phyloP scores from a whole-genome alignment of 768 basidiomycete genomes.

The Boletus vinaceobasis region DNA sequence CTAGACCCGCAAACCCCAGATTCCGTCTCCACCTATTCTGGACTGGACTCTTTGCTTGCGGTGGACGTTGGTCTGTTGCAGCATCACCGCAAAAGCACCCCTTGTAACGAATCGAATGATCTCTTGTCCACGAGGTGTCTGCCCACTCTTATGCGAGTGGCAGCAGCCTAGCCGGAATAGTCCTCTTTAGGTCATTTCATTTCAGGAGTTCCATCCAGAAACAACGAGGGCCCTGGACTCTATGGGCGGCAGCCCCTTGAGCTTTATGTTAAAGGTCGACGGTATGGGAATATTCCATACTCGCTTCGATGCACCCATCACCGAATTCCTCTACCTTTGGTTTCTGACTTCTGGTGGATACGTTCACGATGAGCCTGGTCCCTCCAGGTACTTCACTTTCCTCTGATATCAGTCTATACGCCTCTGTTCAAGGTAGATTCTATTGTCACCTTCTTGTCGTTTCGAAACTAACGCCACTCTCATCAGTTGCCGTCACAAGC shows the following conservation, averaged over 20 bases:
- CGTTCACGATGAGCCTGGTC: slow-evolving; percentile 22
- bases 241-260: background rate
- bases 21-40: background rate
- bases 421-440: slow-evolving; percentile 23
- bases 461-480: slow-evolving; percentile 3
- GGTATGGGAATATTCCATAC: background rate
- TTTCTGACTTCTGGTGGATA: slow-evolving; percentile 1
- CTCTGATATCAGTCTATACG: slow-evolving; percentile 9
- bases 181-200: slow-evolving; percentile 11
- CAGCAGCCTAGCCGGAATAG: background rate
- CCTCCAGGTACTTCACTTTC: slow-evolving; percentile 5
- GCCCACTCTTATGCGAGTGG: background rate
- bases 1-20: background rate
- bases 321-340: background rate
- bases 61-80: background rate
- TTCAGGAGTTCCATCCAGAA: background rate
- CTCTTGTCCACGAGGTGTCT: background rate
- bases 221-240: slow-evolving; percentile 2
- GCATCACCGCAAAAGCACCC: background rate
- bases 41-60: background rate
- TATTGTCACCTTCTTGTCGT: background rate
- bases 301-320: background rate
- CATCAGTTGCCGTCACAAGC: slow-evolving; percentile 27
- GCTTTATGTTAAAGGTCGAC: slow-evolving; percentile 14
- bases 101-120: background rate